phyloP scores from a whole-genome alignment of 441 rosid genomes.

The Manihot esculenta region DNA sequence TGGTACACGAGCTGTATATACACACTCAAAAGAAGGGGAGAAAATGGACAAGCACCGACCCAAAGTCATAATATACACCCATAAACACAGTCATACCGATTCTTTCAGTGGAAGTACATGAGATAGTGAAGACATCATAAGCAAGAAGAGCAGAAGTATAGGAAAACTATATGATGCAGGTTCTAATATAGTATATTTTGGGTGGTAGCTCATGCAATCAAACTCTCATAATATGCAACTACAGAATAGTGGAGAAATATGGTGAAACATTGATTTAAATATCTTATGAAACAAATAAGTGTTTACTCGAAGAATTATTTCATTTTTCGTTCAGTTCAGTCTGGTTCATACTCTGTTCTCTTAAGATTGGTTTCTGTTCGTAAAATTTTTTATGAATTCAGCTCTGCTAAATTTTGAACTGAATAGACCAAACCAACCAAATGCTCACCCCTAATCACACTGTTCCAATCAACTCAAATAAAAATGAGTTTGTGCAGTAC shows the following conservation, averaged over 20 bases:
- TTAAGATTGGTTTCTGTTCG: too few relatives aligned
- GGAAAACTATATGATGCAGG: neutral
- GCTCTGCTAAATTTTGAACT: too few relatives aligned
- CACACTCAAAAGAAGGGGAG: neutral
- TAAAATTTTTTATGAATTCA: too few relatives aligned
- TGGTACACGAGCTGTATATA: neutral
- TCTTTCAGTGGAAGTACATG: neutral
- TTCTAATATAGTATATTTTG: neutral
- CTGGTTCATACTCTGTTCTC: too few relatives aligned
- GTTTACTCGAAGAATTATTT: too few relatives aligned
- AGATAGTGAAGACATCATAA: neutral
- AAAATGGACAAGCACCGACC: too few relatives aligned
- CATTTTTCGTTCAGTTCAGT: too few relatives aligned
- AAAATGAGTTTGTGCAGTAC: too few relatives aligned
- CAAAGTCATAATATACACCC: too few relatives aligned
- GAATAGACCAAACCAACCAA: too few relatives aligned
- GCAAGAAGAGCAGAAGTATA: neutral
- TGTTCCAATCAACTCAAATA: too few relatives aligned
- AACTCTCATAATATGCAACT: neutral
- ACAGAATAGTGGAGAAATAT: neutral
- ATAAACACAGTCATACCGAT: neutral
- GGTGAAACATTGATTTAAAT: neutral
- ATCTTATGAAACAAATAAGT: neutral
- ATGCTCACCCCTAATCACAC: too few relatives aligned
- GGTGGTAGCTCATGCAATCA: neutral